A percentile compares a stretch with the other conserved stretches of the same genome.
Evolutionary conservation across 2,329 filamentous ascomycete genomes (phyloP).

Genomic region (Sclerotinia sclerotiorum): DNA sequence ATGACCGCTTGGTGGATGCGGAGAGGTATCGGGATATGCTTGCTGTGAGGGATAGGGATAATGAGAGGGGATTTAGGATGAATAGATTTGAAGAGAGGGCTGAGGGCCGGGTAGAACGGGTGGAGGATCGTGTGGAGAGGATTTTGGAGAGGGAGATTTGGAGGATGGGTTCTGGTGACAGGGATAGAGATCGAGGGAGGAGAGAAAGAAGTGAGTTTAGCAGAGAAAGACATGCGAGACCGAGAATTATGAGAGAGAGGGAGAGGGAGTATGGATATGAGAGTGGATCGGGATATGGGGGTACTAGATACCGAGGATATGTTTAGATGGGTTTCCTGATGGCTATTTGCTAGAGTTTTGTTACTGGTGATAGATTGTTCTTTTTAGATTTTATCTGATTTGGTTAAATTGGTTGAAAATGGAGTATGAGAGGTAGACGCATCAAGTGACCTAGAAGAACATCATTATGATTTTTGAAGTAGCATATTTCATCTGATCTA

Average conservation of each 20-base stretch:
- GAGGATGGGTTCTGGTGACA: neutral
- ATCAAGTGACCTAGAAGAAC: neutral
- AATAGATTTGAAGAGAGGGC: slow-evolving; percentile 5
- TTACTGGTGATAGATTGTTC: neutral
- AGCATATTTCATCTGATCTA: neutral
- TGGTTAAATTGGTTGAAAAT: neutral
- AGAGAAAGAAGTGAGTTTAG: neutral
- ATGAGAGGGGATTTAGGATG: neutral
- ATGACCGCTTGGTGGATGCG: neutral
- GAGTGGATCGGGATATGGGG: neutral
- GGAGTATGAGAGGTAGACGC: neutral
- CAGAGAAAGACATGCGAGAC: neutral
- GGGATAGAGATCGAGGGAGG: neutral
- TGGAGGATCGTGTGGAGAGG: neutral
- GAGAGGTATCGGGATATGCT: neutral
- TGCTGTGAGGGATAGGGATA: neutral
- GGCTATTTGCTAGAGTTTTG: neutral
- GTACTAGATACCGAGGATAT: neutral
- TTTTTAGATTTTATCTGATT: neutral
- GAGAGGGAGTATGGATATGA: slow-evolving; percentile 16
- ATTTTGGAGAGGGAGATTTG: neutral
- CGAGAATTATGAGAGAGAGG: neutral
- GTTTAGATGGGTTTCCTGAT: neutral
- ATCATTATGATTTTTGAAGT: neutral
- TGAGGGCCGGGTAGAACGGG: neutral